These are phyloP conservation scores for Wallacemonas sp. DNA, from an alignment of 208 protist genomes.

Conservation along the genomic window DNA sequence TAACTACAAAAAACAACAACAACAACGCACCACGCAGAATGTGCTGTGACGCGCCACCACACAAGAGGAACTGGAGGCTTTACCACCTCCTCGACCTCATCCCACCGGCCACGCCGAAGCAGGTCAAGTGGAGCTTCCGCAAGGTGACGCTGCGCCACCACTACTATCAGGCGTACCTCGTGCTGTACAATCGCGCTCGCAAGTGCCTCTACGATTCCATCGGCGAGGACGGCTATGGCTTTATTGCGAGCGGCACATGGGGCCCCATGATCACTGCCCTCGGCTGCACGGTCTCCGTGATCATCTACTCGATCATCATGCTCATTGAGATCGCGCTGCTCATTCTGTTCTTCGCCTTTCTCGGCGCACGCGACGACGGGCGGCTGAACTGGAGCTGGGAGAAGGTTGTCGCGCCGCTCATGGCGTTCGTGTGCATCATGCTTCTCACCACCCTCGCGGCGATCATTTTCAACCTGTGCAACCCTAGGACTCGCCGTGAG, in stretches of 20 bases:
- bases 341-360: constrained; percentile 71
- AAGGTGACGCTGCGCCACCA: constrained; percentile 88
- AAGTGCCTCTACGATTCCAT: constrained; percentile 84
- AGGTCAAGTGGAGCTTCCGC: constrained; percentile 85
- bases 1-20: too few relatives aligned
- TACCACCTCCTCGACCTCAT: constrained; percentile 85
- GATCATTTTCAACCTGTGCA: constrained; percentile 55
- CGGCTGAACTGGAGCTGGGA: constrained; percentile 45
- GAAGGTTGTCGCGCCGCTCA: constrained; percentile 50
- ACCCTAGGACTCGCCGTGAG: constrained; percentile 48
- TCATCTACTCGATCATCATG: constrained; percentile 68
- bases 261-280: constrained; percentile 72
- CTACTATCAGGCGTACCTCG: constrained; percentile 86
- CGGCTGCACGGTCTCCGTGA: constrained; percentile 48
- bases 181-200: constrained; percentile 73
- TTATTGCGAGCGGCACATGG: constrained; percentile 85
- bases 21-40: too few relatives aligned
- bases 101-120: constrained; percentile 62
- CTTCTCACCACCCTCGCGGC: constrained; percentile 50
- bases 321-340: constrained; percentile 55
- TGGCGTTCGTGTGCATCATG: constrained; percentile 52
- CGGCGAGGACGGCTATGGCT: constrained; percentile 83
- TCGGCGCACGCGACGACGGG: constrained; percentile 44
- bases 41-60: constrained; percentile 36
- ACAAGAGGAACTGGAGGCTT: constrained; percentile 75